Evolutionary conservation across 2,329 filamentous ascomycete genomes (phyloP).

Genomic region (Plectosphaerella sp.): DNA sequence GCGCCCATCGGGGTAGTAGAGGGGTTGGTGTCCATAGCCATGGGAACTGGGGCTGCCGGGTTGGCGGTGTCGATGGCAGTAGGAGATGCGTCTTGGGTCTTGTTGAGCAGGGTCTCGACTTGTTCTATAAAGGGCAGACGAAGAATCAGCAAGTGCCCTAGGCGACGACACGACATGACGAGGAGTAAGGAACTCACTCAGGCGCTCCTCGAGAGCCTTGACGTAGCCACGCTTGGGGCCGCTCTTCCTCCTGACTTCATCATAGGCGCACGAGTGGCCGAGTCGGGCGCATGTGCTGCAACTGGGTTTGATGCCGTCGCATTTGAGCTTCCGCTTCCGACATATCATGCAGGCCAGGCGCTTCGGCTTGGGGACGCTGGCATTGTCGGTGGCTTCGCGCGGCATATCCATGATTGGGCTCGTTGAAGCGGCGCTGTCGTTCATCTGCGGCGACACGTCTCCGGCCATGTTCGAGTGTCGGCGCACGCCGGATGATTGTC

Average conservation of each 20-base stretch:
- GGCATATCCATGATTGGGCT: slow-evolving; percentile 13
- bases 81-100: slow-evolving; percentile 63
- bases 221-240: slow-evolving; percentile 93
- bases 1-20: not conserved
- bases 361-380: slow-evolving; percentile 72
- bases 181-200: slow-evolving; percentile 57
- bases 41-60: slow-evolving; percentile 24
- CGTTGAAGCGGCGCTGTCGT: not conserved
- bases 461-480: not conserved
- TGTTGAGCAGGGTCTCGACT: slow-evolving; percentile 78
- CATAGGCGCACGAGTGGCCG: slow-evolving; percentile 82
- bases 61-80: slow-evolving; percentile 21
- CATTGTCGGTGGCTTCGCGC: slow-evolving; percentile 44
- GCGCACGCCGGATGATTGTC: not conserved
- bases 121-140: slow-evolving; percentile 56
- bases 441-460: not conserved
- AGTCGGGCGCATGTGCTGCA: slow-evolving; percentile 87
- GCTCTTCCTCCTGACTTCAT: slow-evolving; percentile 90
- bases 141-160: slow-evolving; percentile 3
- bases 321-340: slow-evolving; percentile 85
- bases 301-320: slow-evolving; percentile 78
- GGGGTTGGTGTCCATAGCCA: not conserved
- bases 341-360: slow-evolving; percentile 93
- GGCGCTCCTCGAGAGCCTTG: slow-evolving; percentile 84
- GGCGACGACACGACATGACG: not conserved